A percentile compares a stretch with the other conserved stretches of the same genome.
Evolutionary conservation across 148 eudicot species (phyloP).

Genomic region (Diospyros lotus): DNA sequence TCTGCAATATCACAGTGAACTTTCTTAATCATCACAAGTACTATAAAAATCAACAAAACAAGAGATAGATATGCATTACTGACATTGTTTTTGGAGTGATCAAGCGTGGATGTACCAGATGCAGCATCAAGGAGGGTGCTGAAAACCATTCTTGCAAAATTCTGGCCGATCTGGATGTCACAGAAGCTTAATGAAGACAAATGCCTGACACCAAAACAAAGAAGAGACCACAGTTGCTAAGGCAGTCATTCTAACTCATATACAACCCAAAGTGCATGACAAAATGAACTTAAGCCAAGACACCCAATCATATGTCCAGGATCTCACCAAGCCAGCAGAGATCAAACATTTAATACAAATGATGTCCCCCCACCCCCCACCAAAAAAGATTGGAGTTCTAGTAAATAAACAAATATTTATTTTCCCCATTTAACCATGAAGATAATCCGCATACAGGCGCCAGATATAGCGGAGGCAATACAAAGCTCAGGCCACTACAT

Average conservation of each 20-base stretch:
- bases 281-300: not conserved
- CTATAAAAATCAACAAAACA: conserved; percentile 5
- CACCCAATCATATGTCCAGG: conserved; percentile 2
- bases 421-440: too few species aligned
- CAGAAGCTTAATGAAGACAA: conserved; percentile 55
- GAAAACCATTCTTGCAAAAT: conserved; percentile 50
- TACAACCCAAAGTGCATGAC: not conserved
- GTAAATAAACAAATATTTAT: too few species aligned
- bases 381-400: too few species aligned
- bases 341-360: not conserved
- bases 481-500: too few species aligned
- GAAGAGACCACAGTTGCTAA: conserved; percentile 1
- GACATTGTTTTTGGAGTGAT: conserved; percentile 77
- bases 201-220: conserved; percentile 41
- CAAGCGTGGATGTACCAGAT: conserved; percentile 51
- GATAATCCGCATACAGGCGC: too few species aligned
- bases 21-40: not conserved
- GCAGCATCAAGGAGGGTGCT: conserved; percentile 56
- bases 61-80: conserved; percentile 25
- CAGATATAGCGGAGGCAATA: too few species aligned
- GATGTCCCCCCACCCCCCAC: not conserved
- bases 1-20: conserved; percentile 39
- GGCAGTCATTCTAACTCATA: not conserved
- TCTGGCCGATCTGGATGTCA: conserved; percentile 42
- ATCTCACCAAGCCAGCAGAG: not conserved